Base-by-base conservation (phyloP, 345 rosid genomes). In the Brassica nigra region DNA sequence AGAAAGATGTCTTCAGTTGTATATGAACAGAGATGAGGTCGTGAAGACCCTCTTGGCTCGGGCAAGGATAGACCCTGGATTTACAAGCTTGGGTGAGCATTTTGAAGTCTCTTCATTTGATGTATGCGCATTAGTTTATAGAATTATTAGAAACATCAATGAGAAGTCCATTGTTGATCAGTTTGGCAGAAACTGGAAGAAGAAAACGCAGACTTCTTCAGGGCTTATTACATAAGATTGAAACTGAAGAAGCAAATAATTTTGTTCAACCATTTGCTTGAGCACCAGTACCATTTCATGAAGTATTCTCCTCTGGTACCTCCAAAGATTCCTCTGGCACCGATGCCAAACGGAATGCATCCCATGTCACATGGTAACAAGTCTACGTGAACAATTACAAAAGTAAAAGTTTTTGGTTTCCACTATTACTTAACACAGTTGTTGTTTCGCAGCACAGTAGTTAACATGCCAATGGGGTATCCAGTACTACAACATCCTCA, bases 161-260 rank as follows among this genome's bases (percentile, higher is more conserved):
- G 63, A 6, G 49, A 23, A 6, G n/a, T 77, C 44, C 16, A 28
- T 18, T 57, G 11, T 33, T 79, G 63, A 79, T 33, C 79, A 95
- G 99, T 95, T 70, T 96, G 99, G 99, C 98, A 93, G 91, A 96
- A 96, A 86, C 74, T 96, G 89, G 99, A 96, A 87, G 99, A 96
- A 85, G 99, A 96, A 77, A 96, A 96, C 82, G 89, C 88, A 23
- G 97, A 90, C 62, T 96, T 96, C 82, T 96, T 96, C 87, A 88
- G 97, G 86, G 93, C 94, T 39, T 96, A 96, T 82, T 96, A 96
- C 76, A 88, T 96, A 68, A 89, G 99, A 84, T 76, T 95, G 86
- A 95, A 95, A 71, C 80, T 95, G 81, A 93, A 95, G 87, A 95
- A 89, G 84, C 99, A 95, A 69, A 95, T 95, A 72, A 84, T 95